These are phyloP conservation scores for Phtheirospermum japonicum DNA, from an alignment of 257 asterid species.

Conservation along the genomic window DNA sequence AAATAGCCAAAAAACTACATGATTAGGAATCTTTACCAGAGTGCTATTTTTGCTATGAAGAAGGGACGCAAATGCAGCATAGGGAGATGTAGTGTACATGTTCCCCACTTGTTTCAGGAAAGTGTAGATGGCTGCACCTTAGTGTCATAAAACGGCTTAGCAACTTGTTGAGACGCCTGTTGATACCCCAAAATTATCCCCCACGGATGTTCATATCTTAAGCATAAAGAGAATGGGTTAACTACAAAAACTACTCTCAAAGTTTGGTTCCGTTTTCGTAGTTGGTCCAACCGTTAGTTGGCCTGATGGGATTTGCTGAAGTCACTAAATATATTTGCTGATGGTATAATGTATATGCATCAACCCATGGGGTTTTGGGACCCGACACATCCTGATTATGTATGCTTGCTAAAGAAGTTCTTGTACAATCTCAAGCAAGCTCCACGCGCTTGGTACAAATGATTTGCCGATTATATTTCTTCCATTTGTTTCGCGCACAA, in stretches of 20 bases:
- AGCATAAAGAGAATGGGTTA: constrained; percentile 71
- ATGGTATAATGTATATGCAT: too few species aligned
- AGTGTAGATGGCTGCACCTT: constrained; percentile 91
- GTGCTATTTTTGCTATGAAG: constrained; percentile 66
- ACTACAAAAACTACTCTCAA: constrained; percentile 72
- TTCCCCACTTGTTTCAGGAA: constrained; percentile 96
- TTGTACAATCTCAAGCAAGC: too few species aligned
- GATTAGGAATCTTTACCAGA: constrained; percentile 49
- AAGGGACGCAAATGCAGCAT: constrained; percentile 96
- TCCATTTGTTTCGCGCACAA: too few species aligned
- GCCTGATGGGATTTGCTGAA: too few species aligned
- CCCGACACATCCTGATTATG: too few species aligned
- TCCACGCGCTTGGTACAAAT: too few species aligned
- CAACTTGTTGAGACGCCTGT: constrained; percentile 92
- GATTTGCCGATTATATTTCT: too few species aligned
- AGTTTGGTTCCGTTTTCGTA: constrained; percentile 28
- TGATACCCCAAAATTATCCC: neutral
- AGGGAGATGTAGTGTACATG: constrained; percentile 98
- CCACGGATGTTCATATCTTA: neutral
- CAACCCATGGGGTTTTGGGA: too few species aligned
- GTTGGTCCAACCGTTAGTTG: too few species aligned
- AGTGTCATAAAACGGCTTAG: constrained; percentile 71
- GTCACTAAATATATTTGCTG: too few species aligned
- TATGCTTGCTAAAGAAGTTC: too few species aligned
- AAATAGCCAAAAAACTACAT: neutral